phyloP scores from a whole-genome alignment of 495 filamentous ascomycete genomes.

The Hypoxylon intermedium region DNA sequence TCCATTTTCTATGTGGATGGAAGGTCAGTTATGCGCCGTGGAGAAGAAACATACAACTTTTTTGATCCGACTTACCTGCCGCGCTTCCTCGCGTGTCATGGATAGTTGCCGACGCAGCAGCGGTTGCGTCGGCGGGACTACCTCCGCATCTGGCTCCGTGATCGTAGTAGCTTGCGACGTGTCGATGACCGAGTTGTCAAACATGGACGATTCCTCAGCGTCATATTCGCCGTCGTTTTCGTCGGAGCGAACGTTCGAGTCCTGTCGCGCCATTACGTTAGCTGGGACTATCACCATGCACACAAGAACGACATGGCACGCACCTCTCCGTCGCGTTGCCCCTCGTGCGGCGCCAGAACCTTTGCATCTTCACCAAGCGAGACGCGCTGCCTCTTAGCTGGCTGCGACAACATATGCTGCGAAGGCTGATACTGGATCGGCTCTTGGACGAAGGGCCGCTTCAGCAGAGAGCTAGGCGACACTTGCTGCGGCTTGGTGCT shows the following conservation, averaged over 20 bases:
- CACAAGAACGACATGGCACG: not conserved
- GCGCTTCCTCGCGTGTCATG: constrained; percentile 52
- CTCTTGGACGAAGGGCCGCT: constrained; percentile 37
- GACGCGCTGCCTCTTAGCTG: constrained; percentile 34
- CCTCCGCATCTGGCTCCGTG: constrained; percentile 47
- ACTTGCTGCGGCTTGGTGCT: constrained; percentile 6
- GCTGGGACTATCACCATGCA: not conserved
- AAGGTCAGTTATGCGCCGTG: no score
- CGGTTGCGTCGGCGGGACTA: constrained; percentile 9
- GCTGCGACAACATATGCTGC: not conserved
- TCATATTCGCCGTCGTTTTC: constrained; percentile 16
- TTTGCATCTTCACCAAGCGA: constrained; percentile 9
- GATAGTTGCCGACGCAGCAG: constrained; percentile 17
- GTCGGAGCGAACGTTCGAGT: not conserved
- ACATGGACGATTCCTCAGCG: constrained; percentile 41
- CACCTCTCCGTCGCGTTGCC: constrained; percentile 2
- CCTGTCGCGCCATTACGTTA: constrained; percentile 15
- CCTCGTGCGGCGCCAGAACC: not conserved
- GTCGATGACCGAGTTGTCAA: constrained; percentile 48
- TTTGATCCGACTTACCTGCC: constrained; percentile 43
- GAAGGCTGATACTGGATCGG: constrained; percentile 6
- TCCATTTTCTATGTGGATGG: constrained; percentile 58
- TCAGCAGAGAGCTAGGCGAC: constrained; percentile 7
- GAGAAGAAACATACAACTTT: not conserved
- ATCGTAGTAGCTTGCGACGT: constrained; percentile 47